Evolutionary conservation across 2,329 filamentous ascomycete genomes (phyloP), one percentile per base, ranked within the genome.

Genomic region (Claviceps africana): DNA sequence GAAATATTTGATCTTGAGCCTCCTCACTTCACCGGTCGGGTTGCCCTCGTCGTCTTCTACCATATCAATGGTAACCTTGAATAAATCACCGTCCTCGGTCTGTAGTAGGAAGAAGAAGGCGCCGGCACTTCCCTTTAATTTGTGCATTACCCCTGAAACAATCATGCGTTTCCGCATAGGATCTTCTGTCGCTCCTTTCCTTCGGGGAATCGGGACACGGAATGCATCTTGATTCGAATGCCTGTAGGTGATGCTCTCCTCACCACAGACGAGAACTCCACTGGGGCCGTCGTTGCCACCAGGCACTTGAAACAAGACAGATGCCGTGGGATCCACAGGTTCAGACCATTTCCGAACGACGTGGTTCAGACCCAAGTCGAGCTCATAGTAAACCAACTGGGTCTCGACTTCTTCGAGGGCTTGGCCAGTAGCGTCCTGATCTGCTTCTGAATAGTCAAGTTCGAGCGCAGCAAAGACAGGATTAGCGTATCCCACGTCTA

Each of bases 41-140:
- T 88, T 83, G 13, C 85, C 88, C 47, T 86, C 79, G 1, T 84
- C 79, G 60, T 95, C 87, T 59, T 90, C 85, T 10, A 83, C 77
- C 82, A 96, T 91, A 57, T 96, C 89, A 55, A 98, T 82, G 0
- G 85, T 96, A 48, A 97, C 79, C 66, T 97, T 97, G 77, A 98
- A 97, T 7, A 98, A 74, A 66, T 98, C 94, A n/a, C 93, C 93
- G 65, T 98, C 94, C 53, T 98, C 93, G 0, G 87, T 89, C 65
- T 99, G 93, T 0, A 98, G 72, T 2, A 99, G 78, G 65, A 97
- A 95, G 73, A 98, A 99, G 71, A 98, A 98, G 1, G 90, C 89
- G 30, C 89, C 89, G 6, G 75, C 76, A 54, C 76, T 83, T 55
- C 81, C 81, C 61, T 93, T 91, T 65, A 96, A 83, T 67, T 94